phyloP scores from a whole-genome alignment of 305 asterid genomes.

The Fraxinus platypoda region DNA sequence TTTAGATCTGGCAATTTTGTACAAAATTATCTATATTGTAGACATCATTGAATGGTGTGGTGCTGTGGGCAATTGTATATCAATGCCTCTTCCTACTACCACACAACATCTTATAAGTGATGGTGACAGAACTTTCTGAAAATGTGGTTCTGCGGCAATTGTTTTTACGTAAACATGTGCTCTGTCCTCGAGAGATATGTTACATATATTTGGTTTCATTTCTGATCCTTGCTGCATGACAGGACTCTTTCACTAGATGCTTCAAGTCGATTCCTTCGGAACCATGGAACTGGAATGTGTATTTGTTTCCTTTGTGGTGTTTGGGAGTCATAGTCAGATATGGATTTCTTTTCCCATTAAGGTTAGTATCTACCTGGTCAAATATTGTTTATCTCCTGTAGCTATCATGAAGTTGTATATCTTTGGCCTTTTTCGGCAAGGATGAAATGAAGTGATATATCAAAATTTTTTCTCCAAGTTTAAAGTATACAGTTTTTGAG shows the following conservation, averaged over 20 bases:
- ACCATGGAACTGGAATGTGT: conserved; percentile 98
- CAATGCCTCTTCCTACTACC: not conserved
- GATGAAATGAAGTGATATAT: not conserved
- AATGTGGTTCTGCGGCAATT: not conserved
- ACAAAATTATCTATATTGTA: not conserved
- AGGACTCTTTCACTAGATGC: conserved; percentile 98
- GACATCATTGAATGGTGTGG: not conserved
- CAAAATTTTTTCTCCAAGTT: not conserved
- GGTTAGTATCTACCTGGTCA: conserved; percentile 39
- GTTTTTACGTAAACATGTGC: not conserved
- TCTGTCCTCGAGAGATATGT: not conserved
- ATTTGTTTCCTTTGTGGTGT: conserved; percentile 98
- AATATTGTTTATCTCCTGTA: not conserved
- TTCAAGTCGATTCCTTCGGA: conserved; percentile 95
- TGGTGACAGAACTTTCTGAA: not conserved
- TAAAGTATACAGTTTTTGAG: not conserved
- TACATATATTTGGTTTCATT: not conserved
- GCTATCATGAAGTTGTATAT: not conserved
- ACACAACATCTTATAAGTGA: not conserved
- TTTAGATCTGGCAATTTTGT: not conserved
- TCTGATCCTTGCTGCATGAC: conserved; percentile 19
- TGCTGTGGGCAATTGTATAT: not conserved
- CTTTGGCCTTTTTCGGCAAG: conserved; percentile 19
- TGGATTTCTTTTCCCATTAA: conserved; percentile 76
- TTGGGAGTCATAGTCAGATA: conserved; percentile 81